phyloP scores from a whole-genome alignment of 2,329 filamentous ascomycete species.

The Colletotrichum spinosum region DNA sequence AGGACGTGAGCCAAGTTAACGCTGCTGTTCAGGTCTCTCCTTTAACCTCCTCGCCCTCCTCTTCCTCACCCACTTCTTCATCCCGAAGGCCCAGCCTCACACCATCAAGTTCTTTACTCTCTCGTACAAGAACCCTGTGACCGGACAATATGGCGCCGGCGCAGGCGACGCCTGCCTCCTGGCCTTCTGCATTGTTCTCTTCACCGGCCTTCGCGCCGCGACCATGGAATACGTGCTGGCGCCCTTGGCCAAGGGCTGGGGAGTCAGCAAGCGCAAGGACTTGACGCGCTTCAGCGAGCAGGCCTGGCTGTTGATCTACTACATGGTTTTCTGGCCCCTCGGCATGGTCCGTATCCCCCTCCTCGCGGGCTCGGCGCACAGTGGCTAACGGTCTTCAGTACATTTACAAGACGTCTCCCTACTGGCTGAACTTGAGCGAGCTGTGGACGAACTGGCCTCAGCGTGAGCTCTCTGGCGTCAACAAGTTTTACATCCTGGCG shows the following conservation, averaged over 20 bases:
- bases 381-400: conserved; percentile 66
- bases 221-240: conserved; percentile 89
- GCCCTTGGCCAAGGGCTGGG: conserved; percentile 78
- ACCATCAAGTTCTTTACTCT: conserved; percentile 91
- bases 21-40: conserved; percentile 70
- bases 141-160: conserved; percentile 80
- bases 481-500: conserved; percentile 90
- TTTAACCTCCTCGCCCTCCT: conserved; percentile 88
- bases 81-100: conserved; percentile 81
- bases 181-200: conserved; percentile 81
- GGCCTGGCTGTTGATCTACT: conserved; percentile 90
- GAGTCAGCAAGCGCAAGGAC: conserved; percentile 81
- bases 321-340: conserved; percentile 81
- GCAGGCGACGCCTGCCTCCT: conserved; percentile 84
- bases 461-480: conserved; percentile 77
- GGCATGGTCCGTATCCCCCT: conserved; percentile 75
- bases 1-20: conserved; percentile 39
- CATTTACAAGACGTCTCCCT: conserved; percentile 80
- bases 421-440: conserved; percentile 80
- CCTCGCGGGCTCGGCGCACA: background rate
- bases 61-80: conserved; percentile 82
- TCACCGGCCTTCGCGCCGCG: conserved; percentile 86
- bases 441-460: conserved; percentile 90
- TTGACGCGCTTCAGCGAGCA: conserved; percentile 92
- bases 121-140: conserved; percentile 80